Base-by-base conservation (phyloP, 2,329 filamentous ascomycete genomes). In the Trichoderma sp. region DNA sequence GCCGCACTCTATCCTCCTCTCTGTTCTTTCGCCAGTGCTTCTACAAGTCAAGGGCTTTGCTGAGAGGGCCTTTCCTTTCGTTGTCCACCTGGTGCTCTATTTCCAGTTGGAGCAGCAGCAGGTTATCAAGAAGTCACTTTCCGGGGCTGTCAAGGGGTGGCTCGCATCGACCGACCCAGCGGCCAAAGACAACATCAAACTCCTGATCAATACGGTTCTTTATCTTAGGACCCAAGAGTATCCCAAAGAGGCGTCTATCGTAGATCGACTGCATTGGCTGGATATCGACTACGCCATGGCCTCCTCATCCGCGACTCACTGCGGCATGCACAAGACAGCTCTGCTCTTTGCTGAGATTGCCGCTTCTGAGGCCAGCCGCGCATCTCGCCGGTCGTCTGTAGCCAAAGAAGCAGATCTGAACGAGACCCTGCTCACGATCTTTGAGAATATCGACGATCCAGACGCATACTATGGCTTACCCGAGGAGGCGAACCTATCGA, bases 401-500 rank as follows among this genome's bases (percentile, higher is more conserved):
- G 73, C 81, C 55, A 81, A 79, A 69, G 78, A 83, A 69, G 74
- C 81, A 54, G 79, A 88, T 28, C 85, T 91, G 7, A 83, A 85
- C 3, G 86, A 91, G 34, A 82, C 96, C 1, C 80, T 98, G 14
- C 82, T 97, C 51, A 81, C 85, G 0, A 93, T 99, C 3, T 99
- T 95, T 74, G 90, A 92, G 73, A 94, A 92, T 67, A 90, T 99
- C 54, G 93, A 97, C 73, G 96, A 99, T 72, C 94, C 93, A 1
- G 95, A 99, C 75, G 90, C 93, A 0, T 99, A 96, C 75, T 99
- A 99, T 73, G 96, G 95, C 4, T 83, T 97, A 7, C 86, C 91
- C 48, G 90, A 96, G 75, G 86, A 86, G 47, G 85, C 92, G 7
- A 93, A 88, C 65, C 78, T 99, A 17, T 82, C 85, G 17, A 92